A percentile compares a stretch with the other conserved stretches of the same genome.
Evolutionary conservation across 371 early-diverging fungal genomes (phyloP).

Genomic region (Mucor circinelloides): DNA sequence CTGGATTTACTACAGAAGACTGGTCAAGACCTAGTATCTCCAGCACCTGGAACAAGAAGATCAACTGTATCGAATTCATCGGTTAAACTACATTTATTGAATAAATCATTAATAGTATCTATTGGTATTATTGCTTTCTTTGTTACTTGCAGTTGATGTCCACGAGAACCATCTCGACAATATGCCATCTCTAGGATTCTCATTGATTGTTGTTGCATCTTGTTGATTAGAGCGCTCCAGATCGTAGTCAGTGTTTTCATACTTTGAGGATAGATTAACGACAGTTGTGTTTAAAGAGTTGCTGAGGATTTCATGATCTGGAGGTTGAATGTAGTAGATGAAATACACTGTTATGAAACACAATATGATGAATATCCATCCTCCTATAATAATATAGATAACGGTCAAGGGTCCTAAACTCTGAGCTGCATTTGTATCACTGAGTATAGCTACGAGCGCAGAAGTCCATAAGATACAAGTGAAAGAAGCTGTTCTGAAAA

Average conservation of each 20-base stretch:
- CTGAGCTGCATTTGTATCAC: constrained; percentile 47
- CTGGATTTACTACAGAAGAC: constrained; percentile 5
- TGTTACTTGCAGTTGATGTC: not conserved
- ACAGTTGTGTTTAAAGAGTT: not conserved
- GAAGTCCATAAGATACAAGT: constrained; percentile 64
- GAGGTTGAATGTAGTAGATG: constrained; percentile 40
- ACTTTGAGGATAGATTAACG: not conserved
- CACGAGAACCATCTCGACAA: not conserved
- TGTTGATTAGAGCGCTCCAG: not conserved
- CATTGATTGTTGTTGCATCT: not conserved
- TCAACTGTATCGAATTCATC: constrained; percentile 6
- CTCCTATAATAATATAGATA: constrained; percentile 54
- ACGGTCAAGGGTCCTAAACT: constrained; percentile 52
- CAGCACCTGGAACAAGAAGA: constrained; percentile 4
- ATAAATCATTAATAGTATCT: not conserved
- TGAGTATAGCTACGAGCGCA: constrained; percentile 54
- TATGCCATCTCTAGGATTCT: not conserved
- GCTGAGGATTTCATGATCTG: constrained; percentile 4
- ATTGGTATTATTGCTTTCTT: not conserved
- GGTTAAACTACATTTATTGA: not conserved
- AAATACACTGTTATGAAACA: constrained; percentile 48
- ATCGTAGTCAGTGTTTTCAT: not conserved
- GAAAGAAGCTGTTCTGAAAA: constrained; percentile 60
- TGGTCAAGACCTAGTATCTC: constrained; percentile 10
- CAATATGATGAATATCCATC: constrained; percentile 57